phyloP scores from a whole-genome alignment of 768 basidiomycete species.

The Rhodotorula sphaerocarpa region DNA sequence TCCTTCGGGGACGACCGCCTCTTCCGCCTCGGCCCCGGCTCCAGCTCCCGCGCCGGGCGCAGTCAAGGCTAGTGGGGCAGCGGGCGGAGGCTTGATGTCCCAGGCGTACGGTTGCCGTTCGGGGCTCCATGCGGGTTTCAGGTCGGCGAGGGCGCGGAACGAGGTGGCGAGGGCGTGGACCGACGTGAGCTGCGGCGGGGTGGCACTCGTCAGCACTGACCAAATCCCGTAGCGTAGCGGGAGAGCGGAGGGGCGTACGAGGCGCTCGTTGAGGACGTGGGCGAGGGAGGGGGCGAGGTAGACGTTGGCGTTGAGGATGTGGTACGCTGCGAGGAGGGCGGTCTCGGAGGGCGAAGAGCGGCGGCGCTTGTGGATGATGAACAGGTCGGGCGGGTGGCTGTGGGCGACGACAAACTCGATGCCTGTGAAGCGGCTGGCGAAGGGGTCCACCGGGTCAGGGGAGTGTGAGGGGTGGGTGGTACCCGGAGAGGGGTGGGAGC shows the following conservation, averaged over 20 bases:
- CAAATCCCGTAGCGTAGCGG: neutral
- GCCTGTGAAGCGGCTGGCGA: conserved; percentile 57
- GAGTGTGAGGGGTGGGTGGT: neutral
- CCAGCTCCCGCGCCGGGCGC: conserved; percentile 40
- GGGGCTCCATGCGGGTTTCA: conserved; percentile 74
- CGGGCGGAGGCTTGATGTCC: conserved; percentile 55
- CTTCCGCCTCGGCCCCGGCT: neutral
- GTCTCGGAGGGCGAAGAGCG: conserved; percentile 61
- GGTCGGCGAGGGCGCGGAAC: conserved; percentile 61
- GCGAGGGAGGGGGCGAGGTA: conserved; percentile 82
- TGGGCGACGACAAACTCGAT: conserved; percentile 80
- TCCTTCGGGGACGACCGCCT: neutral
- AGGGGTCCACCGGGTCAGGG: neutral
- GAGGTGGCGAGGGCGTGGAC: conserved; percentile 56
- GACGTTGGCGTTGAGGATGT: conserved; percentile 78
- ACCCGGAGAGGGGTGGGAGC: neutral
- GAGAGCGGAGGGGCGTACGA: conserved; percentile 50
- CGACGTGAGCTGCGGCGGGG: conserved; percentile 48
- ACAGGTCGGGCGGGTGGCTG: conserved; percentile 67
- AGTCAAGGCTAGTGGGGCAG: conserved; percentile 45
- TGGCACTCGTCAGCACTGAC: conserved; percentile 46
- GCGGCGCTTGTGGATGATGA: conserved; percentile 82
- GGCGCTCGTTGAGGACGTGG: conserved; percentile 69
- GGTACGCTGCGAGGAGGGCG: conserved; percentile 56
- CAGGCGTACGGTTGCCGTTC: conserved; percentile 74